Base-by-base conservation (phyloP, 176 grass and related monocot genomes). In the Oryza brachyantha region DNA sequence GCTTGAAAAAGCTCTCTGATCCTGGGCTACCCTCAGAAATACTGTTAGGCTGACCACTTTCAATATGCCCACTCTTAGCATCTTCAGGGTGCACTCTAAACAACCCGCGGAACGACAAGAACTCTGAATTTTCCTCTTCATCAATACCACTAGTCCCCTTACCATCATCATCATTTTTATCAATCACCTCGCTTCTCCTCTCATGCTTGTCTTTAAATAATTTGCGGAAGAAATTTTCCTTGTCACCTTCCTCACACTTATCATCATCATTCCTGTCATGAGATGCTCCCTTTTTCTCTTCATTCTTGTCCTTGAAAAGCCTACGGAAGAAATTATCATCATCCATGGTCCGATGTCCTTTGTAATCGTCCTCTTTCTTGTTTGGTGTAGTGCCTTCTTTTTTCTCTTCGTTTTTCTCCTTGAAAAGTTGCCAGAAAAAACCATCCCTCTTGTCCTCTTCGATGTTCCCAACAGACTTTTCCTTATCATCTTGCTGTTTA, bases 281-380 rank as follows among this genome's bases (percentile, higher is more conserved):
- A 55, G 72, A 54, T 60, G 70, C 48, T 50, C 71, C 86, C 48
- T 91, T 97, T 81, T 85, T 93, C 61, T 91, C 94, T 84, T 99
- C 96, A 89, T 84, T 89, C 65, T 99, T 99, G 68, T 99, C 96
- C 86, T 99, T 99, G 77, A 99, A 99, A 91, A 99, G 78, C 74
- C 96, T 83, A 22, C 84, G 86, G 36, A 99, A 99, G 73, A 99
- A 87, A 83, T 85, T 95, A 29, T 84, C 90, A 11, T 96, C 93
- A 5, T 96, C 90, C 59, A 61, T 29, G 52, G 68, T 88, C 68
- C 64, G 92, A 69, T 69, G 84, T 27, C 74, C 69, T 64, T 68
- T 89, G 5, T 79, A 63, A 5, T 82, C 81, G 5, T 88, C 74
- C 48, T 94, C 96, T 83, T 85, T 88, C 79, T 67, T 91, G 70